Evolutionary conservation across 2,329 filamentous ascomycete genomes (phyloP), one percentile per base, ranked within the genome.

Genomic region (Nemania diffusa): DNA sequence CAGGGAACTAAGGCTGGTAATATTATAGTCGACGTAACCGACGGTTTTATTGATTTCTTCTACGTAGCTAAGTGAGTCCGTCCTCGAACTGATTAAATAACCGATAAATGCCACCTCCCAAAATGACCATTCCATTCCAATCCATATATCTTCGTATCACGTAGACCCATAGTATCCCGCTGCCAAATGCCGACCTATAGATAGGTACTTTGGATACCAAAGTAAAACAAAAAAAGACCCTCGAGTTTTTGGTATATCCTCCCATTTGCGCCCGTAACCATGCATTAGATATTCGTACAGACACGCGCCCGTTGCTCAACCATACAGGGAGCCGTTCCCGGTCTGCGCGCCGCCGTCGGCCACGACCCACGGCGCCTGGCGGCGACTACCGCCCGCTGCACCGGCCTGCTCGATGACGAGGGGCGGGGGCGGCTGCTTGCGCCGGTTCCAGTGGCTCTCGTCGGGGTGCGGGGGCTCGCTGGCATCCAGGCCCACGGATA

Each of bases 271-370:
- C 62, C 61, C 57, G 58, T 70, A 53, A 48, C 46, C 40, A 69
- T 70, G 65, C 68, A 66, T 64, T 67, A 67, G 8, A 50, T 65
- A 68, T 62, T 68, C 56, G 27, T 68, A 69, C 64, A 69, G n/a
- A 52, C 29, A 9, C 37, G 17, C 17, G 20, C 8, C 22, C 34
- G 32, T 11, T 24, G 50, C 40, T 73, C 57, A 76, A n/a, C 79
- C 79, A 40, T 79, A 81, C 0, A 82, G 65, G 1, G 70, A 70
- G 58, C 77, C 80, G 67, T 80, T 79, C 26, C 80, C 79, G 2
- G 77, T 80, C 2, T 67, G 66, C 17, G 81, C 72, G 2, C 79
- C 76, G n/a, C 76, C 71, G 1, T 81, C 78, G 32, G 63, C 32
- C 7, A 46, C 29, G 11, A 61, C 22, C 53, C 65, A 62, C 20